Percentiles rank a stretch among this genome's conserved stretches.
Evolutionary conservation across 768 basidiomycete species (phyloP).

Genomic region (Hygrocybe punicea): DNA sequence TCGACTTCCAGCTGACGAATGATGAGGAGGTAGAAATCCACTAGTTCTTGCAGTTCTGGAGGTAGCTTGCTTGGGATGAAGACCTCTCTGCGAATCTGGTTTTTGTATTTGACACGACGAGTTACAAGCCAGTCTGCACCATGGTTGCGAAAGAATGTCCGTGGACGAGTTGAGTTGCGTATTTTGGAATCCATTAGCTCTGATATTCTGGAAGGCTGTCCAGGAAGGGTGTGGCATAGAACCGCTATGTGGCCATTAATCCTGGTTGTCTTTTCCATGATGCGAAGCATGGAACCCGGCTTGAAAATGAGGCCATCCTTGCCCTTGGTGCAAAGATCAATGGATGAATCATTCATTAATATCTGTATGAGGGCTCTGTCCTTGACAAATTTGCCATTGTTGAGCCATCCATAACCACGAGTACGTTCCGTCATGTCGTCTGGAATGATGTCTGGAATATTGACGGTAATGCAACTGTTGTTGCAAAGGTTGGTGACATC

Average conservation of each 20-base stretch:
- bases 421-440: neutral
- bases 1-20: neutral
- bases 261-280: neutral
- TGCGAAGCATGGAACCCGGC: neutral
- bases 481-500: neutral
- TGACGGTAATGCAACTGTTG: neutral
- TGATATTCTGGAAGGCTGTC: neutral
- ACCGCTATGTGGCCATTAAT: neutral
- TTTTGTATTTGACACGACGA: neutral
- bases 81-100: neutral
- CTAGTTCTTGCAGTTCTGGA: neutral
- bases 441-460: neutral
- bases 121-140: neutral
- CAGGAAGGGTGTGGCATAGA: neutral
- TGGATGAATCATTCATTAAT: neutral
- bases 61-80: neutral
- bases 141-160: neutral
- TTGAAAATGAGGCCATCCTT: neutral
- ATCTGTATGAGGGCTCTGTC: neutral
- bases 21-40: neutral
- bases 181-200: conserved; percentile 1
- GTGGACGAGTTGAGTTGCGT: neutral
- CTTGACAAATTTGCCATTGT: neutral
- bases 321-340: neutral
- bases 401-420: neutral